Conservation (phyloP, 176 grass and related monocot genomes). For the Lolium perenne region DNA sequence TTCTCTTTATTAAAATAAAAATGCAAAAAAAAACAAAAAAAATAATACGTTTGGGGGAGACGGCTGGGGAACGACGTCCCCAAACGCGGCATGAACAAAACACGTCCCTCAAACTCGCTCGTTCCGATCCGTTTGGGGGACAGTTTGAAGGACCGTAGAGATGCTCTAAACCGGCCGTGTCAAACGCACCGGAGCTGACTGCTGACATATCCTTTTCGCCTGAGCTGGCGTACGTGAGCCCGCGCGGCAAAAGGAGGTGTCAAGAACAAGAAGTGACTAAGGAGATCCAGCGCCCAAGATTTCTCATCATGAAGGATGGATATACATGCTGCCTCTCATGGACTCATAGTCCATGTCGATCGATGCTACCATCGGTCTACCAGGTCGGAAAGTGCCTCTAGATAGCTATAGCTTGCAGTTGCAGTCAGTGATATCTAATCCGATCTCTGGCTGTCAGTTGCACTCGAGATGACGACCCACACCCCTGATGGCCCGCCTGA, state of each 20-base stretch:
- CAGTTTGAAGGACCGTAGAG: too few relatives aligned
- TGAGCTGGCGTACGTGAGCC: neutral
- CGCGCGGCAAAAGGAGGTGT: conserved; percentile 21
- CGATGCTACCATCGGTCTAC: neutral
- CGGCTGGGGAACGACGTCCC: too few relatives aligned
- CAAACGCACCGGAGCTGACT: too few relatives aligned
- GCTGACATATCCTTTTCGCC: too few relatives aligned
- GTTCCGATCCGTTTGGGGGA: too few relatives aligned
- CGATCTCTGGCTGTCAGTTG: neutral
- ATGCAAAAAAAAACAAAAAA: too few relatives aligned
- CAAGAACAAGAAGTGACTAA: neutral
- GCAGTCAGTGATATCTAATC: conserved; percentile 19
- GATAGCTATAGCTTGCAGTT: neutral
- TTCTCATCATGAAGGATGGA: conserved; percentile 33
- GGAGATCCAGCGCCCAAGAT: conserved; percentile 44
- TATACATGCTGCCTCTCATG: neutral
- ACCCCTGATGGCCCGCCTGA: neutral
- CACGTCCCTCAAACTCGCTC: too few relatives aligned
- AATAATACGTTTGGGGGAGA: too few relatives aligned
- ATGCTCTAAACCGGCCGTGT: too few relatives aligned
- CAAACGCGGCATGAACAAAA: too few relatives aligned
- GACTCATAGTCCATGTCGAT: conserved; percentile 19
- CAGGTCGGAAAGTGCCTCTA: neutral
- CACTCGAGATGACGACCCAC: conserved; percentile 32
- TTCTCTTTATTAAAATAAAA: too few relatives aligned